Base-by-base conservation (phyloP, 1,284 basidiomycete genomes). In the Phenoliferia sp. region DNA sequence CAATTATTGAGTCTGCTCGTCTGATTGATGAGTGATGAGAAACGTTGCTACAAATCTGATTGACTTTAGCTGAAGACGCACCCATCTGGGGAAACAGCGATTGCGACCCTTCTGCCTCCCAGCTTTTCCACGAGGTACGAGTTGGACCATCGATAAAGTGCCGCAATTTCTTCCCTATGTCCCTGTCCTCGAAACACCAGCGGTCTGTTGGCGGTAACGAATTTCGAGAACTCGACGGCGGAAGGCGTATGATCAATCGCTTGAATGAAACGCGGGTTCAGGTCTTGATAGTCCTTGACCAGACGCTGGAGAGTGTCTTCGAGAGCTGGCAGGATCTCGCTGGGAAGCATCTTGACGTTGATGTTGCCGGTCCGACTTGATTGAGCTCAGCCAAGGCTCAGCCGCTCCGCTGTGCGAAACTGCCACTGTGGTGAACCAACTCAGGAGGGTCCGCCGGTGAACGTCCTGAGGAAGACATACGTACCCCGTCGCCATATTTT, bases 71-170 rank as follows among this genome's bases (percentile, higher is more conserved):
- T 34, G 26, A 31, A 39, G 59, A 55, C 35, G n/a, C 74, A 91
- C 90, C 92, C 92, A 71, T 90, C 84, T 0, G 92, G 90, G 1
- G 92, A 94, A 32, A 89, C 83, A 0, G 92, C 90, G 33, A 95
- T 85, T 1, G 88, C 87, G 29, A 94, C 82, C 39, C 74, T 65
- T 50, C 77, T 78, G 22, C 85, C 80, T 1, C 83, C 86, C 82
- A 90, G 85, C 59, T 79, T 79, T 10, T 81, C 71, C 3, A 80
- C 73, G 10, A 92, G 83, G 77, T 89, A 90, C 56, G 84, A 80
- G 75, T 89, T 81, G 10, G 84, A 82, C 90, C 90, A 92, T 44
- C 79, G 67, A 5, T 69, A 44, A 22, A 75, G 57, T 1, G 76
- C 76, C 2, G 70, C 68, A 1, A 76, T 44, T 60, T 82, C 39